Conservation (phyloP, 169 alveolate species). For the Theileria orientalis region DNA sequence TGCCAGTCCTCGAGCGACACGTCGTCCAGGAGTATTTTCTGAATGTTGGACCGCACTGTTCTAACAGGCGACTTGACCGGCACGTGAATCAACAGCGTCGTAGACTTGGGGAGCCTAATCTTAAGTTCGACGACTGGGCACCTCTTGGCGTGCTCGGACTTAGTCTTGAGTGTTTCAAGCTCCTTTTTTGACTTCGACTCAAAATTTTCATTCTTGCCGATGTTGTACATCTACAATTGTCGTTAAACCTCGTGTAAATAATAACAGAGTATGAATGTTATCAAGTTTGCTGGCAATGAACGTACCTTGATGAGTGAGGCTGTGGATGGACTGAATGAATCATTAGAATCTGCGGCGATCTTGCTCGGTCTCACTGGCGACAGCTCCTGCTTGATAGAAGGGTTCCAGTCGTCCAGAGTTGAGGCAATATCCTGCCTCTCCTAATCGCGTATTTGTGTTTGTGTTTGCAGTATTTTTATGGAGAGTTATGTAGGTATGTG, state of each 20-base stretch:
- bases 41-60: conserved; percentile 24
- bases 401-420: conserved; percentile 21
- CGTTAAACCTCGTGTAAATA: neutral
- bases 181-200: conserved; percentile 44
- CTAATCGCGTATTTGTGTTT: neutral
- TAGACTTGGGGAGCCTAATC: conserved; percentile 34
- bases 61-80: conserved; percentile 39
- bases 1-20: conserved; percentile 40
- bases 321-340: conserved; percentile 15
- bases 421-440: conserved; percentile 13
- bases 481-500: no score
- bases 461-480: neutral
- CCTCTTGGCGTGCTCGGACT: conserved; percentile 24
- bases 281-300: neutral
- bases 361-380: neutral
- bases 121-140: conserved; percentile 42
- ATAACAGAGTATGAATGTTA: neutral
- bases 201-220: conserved; percentile 43
- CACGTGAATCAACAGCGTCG: conserved; percentile 28
- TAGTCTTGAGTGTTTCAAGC: conserved; percentile 34
- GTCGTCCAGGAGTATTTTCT: conserved; percentile 26
- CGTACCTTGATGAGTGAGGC: conserved; percentile 40
- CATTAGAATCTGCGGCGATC: neutral
- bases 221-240: conserved; percentile 22
- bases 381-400: neutral